Base-by-base conservation (phyloP, 306 rosid genomes). In the Mucuna pruriens region DNA sequence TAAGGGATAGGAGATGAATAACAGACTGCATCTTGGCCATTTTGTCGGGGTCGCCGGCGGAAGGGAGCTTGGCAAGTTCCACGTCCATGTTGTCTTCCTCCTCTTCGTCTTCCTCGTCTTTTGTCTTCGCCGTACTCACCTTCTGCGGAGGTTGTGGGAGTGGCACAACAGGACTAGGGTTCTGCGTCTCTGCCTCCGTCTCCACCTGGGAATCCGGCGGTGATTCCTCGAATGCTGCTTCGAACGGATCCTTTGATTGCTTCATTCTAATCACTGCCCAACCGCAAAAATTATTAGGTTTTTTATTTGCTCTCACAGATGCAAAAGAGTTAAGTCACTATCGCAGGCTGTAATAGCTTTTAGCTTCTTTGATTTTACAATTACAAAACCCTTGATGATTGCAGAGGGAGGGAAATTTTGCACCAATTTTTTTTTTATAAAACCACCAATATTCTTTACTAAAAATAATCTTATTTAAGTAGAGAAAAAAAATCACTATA, bases 231-330 rank as follows among this genome's bases (percentile, higher is more conserved):
- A 91, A 93, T 19, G 97, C 97, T 10, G 97, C 99, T 86, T 95
- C 99, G n/a, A 95, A 95, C 1, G 99, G 99, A 70, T 95, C 99
- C 88, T 91, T 95, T 33, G 97, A 95, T 88, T 88, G 95, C 87
- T 88, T 92, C 95, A 84, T 87, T 66, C 69, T 77, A 7, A 62
- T 0, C 68, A 60, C 54, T 9, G 16, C 2, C 48, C 31, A 1
- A 29, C 1, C 1, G 31, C 2, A 29, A 29, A 29, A 3, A 29
- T 29, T 29, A 29, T n/a, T n/a, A n/a, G n/a, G n/a, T n/a, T n/a
- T n/a, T n/a, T n/a, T n/a, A n/a, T n/a, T n/a, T n/a, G n/a, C n/a
- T n/a, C n/a, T n/a, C n/a, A n/a, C n/a, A n/a, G n/a, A n/a, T n/a
- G n/a, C n/a, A n/a, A n/a, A n/a, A n/a, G n/a, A n/a, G n/a, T n/a